These are phyloP conservation scores for Salvia rosmarinus DNA, from an alignment of 257 asterid genomes.

Conservation along the genomic window DNA sequence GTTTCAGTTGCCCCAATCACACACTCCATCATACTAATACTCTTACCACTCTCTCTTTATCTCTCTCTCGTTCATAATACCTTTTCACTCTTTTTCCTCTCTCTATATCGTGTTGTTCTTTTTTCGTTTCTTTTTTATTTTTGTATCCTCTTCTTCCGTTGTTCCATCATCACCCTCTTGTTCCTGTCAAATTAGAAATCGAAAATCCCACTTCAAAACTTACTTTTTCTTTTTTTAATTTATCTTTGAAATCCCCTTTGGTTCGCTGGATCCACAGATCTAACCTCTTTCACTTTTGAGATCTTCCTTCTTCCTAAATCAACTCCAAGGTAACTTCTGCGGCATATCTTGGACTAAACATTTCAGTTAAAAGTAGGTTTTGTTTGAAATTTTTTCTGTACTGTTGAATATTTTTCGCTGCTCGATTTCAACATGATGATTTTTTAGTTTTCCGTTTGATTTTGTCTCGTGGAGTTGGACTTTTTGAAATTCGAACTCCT, in stretches of 20 bases:
- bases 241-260: conserved; percentile 22
- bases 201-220: conserved; percentile 32
- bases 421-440: conserved; percentile 26
- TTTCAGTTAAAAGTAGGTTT: conserved; percentile 1
- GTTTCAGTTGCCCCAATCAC: conserved; percentile 57
- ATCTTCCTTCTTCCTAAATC: conserved; percentile 46
- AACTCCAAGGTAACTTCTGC: conserved; percentile 50
- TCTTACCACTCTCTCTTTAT: conserved; percentile 28
- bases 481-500: conserved; percentile 54
- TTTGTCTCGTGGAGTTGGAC: conserved; percentile 40
- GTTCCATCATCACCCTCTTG: conserved; percentile 35
- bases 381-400: conserved; percentile 1
- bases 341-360: conserved; percentile 4
- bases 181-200: conserved; percentile 22
- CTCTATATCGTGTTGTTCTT: conserved; percentile 1
- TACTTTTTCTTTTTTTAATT: not conserved
- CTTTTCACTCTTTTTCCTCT: conserved; percentile 25
- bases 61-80: conserved; percentile 15
- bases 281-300: conserved; percentile 55
- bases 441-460: not conserved
- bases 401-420: conserved; percentile 15
- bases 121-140: not conserved
- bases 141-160: conserved; percentile 30
- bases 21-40: conserved; percentile 25
- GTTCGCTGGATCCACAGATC: conserved; percentile 76